Evolutionary conservation across 1,284 basidiomycete species (phyloP), one percentile per base, ranked within the genome.

Genomic region (Naganishia liquefaciens): DNA sequence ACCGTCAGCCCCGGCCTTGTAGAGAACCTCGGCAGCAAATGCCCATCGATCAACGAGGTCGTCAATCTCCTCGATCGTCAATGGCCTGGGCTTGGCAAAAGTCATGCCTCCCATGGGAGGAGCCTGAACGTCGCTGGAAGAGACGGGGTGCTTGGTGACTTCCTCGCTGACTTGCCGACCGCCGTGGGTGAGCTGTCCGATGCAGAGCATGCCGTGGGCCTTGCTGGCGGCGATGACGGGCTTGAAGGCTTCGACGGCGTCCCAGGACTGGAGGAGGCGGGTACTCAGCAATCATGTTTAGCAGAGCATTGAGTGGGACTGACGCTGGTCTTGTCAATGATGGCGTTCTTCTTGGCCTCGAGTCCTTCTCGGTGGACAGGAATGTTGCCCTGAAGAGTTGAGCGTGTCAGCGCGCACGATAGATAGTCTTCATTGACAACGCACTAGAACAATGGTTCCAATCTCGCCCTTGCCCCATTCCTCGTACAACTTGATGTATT

Each of bases 141-240:
- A 77, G 11, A 77, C 72, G 5, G 77, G 74, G 30, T 73, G 55
- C 37, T 72, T 67, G 66, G 71, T 70, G 33, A 78, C 65, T 49
- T 68, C 68, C 33, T 71, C 49, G 25, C 71, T 54, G 68, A 65
- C 68, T 65, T 80, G 79, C 19, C 79, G 72, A 21, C 81, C 81
- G 2, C 76, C 78, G 70, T 81, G 81, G 15, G 77, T 79, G 23
- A 82, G 67, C 72, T 82, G 81, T 2, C 75, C 78, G 55, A 82
- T 74, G 40, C 75, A 74, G 44, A 82, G 71, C 2, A 75, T 75
- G 37, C 81, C 81, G 54, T 80, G 71, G 1, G 78, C 78, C 67
- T 81, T 81, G 23, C 74, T 71, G 6, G 73, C 76, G 10, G 70
- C 71, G 40, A 81, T 76, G 40, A 77, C 70, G 10, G 72, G 71